phyloP scores from a whole-genome alignment of 1,139 yeast genomes.

The Debaryomyces udenii region DNA sequence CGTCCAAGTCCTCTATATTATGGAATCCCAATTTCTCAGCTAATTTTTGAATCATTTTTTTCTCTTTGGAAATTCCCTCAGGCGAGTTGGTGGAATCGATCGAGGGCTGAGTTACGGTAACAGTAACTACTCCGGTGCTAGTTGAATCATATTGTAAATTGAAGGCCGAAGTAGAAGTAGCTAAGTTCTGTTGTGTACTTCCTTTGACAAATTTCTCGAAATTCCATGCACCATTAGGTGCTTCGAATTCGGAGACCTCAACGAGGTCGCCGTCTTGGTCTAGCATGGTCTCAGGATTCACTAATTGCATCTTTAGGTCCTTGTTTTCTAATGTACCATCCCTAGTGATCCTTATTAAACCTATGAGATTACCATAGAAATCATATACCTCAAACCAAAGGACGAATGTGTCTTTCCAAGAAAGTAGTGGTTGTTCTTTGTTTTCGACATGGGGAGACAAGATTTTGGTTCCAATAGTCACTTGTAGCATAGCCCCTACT shows the following conservation, averaged over 20 bases:
- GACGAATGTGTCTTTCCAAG: slow-evolving; percentile 39
- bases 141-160: too few relatives aligned
- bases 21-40: not conserved
- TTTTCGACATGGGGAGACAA: slow-evolving; percentile 29
- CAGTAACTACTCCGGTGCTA: slow-evolving; percentile 6
- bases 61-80: not conserved
- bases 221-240: slow-evolving; percentile 30
- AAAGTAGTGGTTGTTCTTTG: slow-evolving; percentile 19
- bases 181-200: not conserved
- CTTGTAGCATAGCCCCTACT: slow-evolving; percentile 25
- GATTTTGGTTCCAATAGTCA: slow-evolving; percentile 29
- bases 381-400: slow-evolving; percentile 45
- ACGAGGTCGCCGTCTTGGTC: slow-evolving; percentile 38
- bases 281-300: slow-evolving; percentile 35
- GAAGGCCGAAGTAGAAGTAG: not conserved
- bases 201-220: slow-evolving; percentile 24
- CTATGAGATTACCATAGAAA: slow-evolving; percentile 31
- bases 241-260: slow-evolving; percentile 20
- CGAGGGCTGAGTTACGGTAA: slow-evolving; percentile 4
- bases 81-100: not conserved
- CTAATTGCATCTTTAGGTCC: slow-evolving; percentile 23
- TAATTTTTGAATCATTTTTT: not conserved
- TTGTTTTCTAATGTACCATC: slow-evolving; percentile 22
- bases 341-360: slow-evolving; percentile 28
- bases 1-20: slow-evolving; percentile 1